Base-by-base conservation (phyloP, 495 filamentous ascomycete genomes). In the Penicillium flavigenum region DNA sequence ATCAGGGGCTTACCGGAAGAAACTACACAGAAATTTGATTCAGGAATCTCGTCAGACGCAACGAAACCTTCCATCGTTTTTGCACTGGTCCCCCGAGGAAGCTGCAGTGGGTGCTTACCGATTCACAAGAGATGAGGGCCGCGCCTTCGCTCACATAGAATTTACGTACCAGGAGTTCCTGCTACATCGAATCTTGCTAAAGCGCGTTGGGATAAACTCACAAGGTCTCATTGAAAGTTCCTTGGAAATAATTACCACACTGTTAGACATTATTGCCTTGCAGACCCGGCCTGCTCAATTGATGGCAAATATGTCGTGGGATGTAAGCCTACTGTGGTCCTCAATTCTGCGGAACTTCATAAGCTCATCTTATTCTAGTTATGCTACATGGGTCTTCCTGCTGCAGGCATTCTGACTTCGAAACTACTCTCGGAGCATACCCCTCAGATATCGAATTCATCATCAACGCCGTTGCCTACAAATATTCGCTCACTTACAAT, bases 341-440 rank as follows among this genome's bases (percentile, higher is more conserved):
- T 20, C 20, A 20, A 20, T 20, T 20, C 20, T 20, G 20, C 20
- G 1, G 20, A 20, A 22, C 22, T 2, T 22, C 2, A 54, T 32
- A 24, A 58, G 2, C 5, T 26, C 39, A 58, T 51, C 27, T 0
- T 27, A 14, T 17, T 36, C 20, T 47, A 59, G 57, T 41, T 59
- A 39, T 59, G 50, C 43, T 50, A 55, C n/a, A 48, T 55, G 0
- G 57, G 57, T 27, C 51, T 59, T 39, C 57, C 57, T 27, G 41
- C 51, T 16, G 57, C 57, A 29, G 51, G 57, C 31, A 54, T 55
- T 16, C 34, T 59, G 14, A 44, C 51, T 7, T 34, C 51, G 2
- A 43, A 59, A 22, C 42, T 59, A 7, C 39, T 47, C 17, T 34
- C 47, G 24, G 47, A 14, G 0, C 29, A 48, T 5, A 32, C 10